Percentiles rank a stretch among this genome's conserved stretches.
phyloP scores from a whole-genome alignment of 73 alveolate species.

The Paramecium primaurelia region DNA sequence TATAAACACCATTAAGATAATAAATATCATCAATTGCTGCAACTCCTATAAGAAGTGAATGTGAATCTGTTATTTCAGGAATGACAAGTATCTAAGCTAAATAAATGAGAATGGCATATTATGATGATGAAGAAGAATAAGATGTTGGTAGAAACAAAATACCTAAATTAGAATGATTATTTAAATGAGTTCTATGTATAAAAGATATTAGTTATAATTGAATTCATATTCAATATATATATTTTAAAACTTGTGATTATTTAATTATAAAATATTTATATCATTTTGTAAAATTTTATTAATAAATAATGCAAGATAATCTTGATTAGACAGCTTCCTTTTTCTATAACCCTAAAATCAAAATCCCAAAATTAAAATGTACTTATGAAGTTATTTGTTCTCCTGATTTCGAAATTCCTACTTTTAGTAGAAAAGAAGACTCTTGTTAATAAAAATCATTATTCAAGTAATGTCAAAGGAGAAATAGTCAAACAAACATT shows the following conservation, averaged over 20 bases:
- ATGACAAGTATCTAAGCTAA: constrained; percentile 41
- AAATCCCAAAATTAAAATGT: not conserved
- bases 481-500: not conserved
- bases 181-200: not conserved
- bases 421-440: not conserved
- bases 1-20: not conserved
- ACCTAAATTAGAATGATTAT: constrained; percentile 9
- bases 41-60: constrained; percentile 7
- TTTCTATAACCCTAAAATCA: not conserved
- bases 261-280: not conserved
- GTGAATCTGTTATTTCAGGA: constrained; percentile 29
- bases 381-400: not conserved
- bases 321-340: not conserved
- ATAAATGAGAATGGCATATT: constrained; percentile 31
- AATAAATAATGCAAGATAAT: not conserved
- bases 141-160: not conserved
- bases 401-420: constrained; percentile 17
- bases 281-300: not conserved
- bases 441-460: not conserved
- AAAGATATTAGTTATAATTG: not conserved
- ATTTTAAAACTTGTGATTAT: not conserved
- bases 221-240: no score
- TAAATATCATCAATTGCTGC: not conserved
- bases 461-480: not conserved
- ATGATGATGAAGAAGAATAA: not conserved